phyloP scores from a whole-genome alignment of 2,329 filamentous ascomycete genomes.

The Aspergillus udagawae region DNA sequence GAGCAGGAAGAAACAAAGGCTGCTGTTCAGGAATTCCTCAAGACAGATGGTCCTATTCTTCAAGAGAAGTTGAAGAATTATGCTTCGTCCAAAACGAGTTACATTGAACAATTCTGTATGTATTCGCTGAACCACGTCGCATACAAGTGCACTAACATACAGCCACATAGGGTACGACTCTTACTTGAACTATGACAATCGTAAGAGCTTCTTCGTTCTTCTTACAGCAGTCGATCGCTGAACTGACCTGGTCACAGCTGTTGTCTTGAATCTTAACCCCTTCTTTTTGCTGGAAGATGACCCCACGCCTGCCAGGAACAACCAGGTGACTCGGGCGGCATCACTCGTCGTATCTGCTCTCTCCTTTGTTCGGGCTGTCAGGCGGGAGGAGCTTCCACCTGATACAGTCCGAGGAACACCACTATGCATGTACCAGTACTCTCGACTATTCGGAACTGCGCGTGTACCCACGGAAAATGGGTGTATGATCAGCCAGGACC shows the following conservation, averaged over 20 bases:
- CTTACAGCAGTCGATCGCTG: neutral
- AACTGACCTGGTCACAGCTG: conserved; percentile 46
- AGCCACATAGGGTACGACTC: conserved; percentile 81
- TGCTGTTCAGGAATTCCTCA: conserved; percentile 79
- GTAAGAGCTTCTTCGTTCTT: conserved; percentile 27
- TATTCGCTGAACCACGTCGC: conserved; percentile 15
- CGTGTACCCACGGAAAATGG: conserved; percentile 90
- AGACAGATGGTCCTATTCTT: conserved; percentile 72
- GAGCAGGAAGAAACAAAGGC: conserved; percentile 80
- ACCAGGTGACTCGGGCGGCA: conserved; percentile 91
- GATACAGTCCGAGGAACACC: conserved; percentile 80
- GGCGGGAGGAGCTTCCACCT: conserved; percentile 86
- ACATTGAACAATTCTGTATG: conserved; percentile 98
- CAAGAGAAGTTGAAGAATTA: conserved; percentile 90
- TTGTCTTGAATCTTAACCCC: conserved; percentile 94
- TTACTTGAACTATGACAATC: conserved; percentile 96
- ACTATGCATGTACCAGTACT: conserved; percentile 98
- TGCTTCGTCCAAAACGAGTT: conserved; percentile 85
- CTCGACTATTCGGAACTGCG: conserved; percentile 88
- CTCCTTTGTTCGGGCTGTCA: conserved; percentile 87
- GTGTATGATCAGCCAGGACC: conserved; percentile 93
- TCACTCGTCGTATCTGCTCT: conserved; percentile 87
- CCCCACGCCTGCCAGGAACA: conserved; percentile 90
- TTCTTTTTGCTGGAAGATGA: conserved; percentile 98
- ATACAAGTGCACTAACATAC: conserved; percentile 5